Conservation (phyloP, 345 rosid species). For the Bruguiera sexangula region DNA sequence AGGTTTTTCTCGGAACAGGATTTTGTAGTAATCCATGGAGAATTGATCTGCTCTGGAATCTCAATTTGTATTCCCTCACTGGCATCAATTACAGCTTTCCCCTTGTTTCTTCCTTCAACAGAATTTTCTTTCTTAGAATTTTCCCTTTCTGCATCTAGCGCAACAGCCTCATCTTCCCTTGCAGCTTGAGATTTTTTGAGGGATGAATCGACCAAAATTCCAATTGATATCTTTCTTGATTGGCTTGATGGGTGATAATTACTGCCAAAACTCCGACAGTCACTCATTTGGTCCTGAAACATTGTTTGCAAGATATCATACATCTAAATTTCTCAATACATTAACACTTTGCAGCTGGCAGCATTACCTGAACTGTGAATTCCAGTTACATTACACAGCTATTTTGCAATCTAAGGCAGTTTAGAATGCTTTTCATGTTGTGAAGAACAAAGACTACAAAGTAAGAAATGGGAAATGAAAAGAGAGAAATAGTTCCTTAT, state of each 20-base stretch:
- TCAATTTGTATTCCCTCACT: conserved; percentile 35
- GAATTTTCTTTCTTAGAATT: conserved; percentile 27
- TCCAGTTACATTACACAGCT: background rate
- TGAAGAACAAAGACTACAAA: background rate
- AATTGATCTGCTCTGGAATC: conserved; percentile 38
- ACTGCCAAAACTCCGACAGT: conserved; percentile 57
- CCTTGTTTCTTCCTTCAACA: conserved; percentile 32
- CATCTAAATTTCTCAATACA: conserved; percentile 3
- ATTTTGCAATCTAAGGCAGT: background rate
- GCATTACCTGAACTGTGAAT: too few species aligned
- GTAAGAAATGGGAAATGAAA: background rate
- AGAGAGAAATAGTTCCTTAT: background rate
- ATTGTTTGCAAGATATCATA: conserved; percentile 1
- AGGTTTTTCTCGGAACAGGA: conserved; percentile 33
- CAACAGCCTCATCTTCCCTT: conserved; percentile 28
- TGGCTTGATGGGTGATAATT: conserved; percentile 59
- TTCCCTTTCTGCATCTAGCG: conserved; percentile 29
- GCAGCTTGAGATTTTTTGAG: conserved; percentile 32
- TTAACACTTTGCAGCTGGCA: background rate
- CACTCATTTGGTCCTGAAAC: conserved; percentile 55
- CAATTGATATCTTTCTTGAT: conserved; percentile 77
- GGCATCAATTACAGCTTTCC: conserved; percentile 26
- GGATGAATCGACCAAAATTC: conserved; percentile 53
- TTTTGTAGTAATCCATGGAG: conserved; percentile 60
- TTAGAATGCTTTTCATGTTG: background rate